Evolutionary conservation across 202 grass and related monocot species (phyloP).

Genomic region (Brachypodium distachyon): DNA sequence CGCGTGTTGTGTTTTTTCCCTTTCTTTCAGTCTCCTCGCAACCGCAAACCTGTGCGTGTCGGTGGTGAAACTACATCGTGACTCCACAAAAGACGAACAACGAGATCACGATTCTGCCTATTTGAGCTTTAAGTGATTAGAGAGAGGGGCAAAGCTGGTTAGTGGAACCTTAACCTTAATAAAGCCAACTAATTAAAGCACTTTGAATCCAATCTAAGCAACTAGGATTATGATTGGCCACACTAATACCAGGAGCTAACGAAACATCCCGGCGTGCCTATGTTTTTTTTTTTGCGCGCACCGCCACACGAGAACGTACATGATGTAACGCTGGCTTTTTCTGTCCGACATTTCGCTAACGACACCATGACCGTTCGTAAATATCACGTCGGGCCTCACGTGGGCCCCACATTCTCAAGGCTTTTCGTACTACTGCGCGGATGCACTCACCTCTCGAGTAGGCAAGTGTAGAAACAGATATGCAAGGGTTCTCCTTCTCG

Average conservation of each 20-base stretch:
- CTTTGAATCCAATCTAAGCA: conserved; percentile 29
- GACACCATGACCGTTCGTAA: too few species aligned
- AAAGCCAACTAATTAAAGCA: conserved; percentile 31
- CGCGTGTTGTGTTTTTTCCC: too few species aligned
- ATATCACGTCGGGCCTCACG: not conserved
- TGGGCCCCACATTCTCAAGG: not conserved
- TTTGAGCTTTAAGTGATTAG: conserved; percentile 26
- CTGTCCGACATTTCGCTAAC: conserved; percentile 25
- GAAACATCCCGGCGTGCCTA: conserved; percentile 1
- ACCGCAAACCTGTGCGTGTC: not conserved
- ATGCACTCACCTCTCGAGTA: not conserved
- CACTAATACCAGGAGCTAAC: not conserved
- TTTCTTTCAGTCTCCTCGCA: not conserved
- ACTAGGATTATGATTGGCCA: not conserved
- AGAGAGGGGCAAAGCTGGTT: conserved; percentile 21
- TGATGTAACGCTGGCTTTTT: not conserved
- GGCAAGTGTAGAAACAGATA: too few species aligned
- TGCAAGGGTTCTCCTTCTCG: not conserved
- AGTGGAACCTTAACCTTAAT: conserved; percentile 23
- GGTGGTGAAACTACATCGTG: not conserved
- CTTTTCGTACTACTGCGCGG: not conserved
- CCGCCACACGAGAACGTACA: not conserved
- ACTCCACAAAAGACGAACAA: not conserved
- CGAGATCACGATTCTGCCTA: not conserved
- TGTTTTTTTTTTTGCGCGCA: too few species aligned